These are phyloP conservation scores for Neoboletus magnificus DNA, from an alignment of 768 basidiomycete species.

Conservation along the genomic window DNA sequence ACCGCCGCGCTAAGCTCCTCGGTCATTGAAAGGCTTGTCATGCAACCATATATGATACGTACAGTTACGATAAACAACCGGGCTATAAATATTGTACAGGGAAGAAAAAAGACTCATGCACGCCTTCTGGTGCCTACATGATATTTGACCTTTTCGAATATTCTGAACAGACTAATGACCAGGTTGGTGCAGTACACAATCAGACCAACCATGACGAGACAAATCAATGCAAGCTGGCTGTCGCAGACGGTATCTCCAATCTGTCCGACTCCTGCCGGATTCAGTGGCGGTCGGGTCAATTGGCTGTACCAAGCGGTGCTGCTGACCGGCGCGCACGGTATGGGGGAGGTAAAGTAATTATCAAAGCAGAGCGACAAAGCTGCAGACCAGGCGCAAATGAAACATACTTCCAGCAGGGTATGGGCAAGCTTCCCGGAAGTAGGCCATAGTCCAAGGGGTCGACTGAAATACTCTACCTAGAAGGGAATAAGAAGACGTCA, in stretches of 20 bases:
- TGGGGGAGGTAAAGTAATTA: constrained; percentile 84
- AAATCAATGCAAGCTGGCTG: constrained; percentile 72
- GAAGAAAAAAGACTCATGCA: constrained; percentile 5
- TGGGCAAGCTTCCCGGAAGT: constrained; percentile 84
- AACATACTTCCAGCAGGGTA: constrained; percentile 83
- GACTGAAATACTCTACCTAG: constrained; percentile 90
- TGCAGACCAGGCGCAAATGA: constrained; percentile 93
- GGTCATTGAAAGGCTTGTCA: no score
- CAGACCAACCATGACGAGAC: constrained; percentile 73
- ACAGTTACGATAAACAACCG: neutral
- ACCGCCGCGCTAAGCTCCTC: no score
- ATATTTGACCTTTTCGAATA: constrained; percentile 88
- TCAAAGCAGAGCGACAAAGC: constrained; percentile 86
- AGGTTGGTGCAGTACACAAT: constrained; percentile 82
- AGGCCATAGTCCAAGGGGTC: constrained; percentile 88
- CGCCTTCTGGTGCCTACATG: constrained; percentile 40
- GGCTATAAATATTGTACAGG: constrained; percentile 1
- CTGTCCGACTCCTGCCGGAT: constrained; percentile 33
- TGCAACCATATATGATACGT: neutral
- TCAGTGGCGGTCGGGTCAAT: constrained; percentile 43
- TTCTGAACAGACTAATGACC: constrained; percentile 79
- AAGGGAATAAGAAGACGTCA: constrained; percentile 11
- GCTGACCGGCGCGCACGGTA: constrained; percentile 66
- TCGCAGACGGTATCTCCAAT: constrained; percentile 65
- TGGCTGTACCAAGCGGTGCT: constrained; percentile 72